These are phyloP conservation scores for Nitzschia sp. DNA, from an alignment of 108 stramenopile species.

Conservation along the genomic window DNA sequence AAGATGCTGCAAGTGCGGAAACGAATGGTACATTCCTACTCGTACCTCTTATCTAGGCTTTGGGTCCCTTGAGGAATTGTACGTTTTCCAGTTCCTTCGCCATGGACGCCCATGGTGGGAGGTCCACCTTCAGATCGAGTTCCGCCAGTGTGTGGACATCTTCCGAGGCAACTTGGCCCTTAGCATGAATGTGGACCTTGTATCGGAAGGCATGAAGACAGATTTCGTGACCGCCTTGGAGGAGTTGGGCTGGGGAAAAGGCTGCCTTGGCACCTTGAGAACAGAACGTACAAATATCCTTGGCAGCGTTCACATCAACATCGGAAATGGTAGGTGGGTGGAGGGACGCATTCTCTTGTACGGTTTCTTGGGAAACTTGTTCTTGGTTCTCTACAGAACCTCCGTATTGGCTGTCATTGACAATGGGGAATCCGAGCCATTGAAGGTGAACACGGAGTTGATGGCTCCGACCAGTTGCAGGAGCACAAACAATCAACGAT, in stretches of 20 bases:
- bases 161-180: neutral
- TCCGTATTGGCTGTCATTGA: constrained; percentile 82
- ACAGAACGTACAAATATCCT: constrained; percentile 48
- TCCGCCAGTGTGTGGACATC: neutral
- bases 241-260: constrained; percentile 64
- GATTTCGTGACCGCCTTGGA: constrained; percentile 68
- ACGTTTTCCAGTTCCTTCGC: neutral
- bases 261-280: constrained; percentile 36
- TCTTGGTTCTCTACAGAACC: constrained; percentile 16
- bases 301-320: constrained; percentile 40
- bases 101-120: constrained; percentile 25
- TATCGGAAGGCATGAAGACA: constrained; percentile 73
- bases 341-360: neutral
- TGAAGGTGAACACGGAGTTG: constrained; percentile 89
- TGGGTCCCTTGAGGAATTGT: too few species aligned
- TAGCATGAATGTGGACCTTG: constrained; percentile 14
- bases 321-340: constrained; percentile 27
- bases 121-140: constrained; percentile 24
- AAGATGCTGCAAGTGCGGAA: too few species aligned
- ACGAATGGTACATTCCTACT: too few species aligned
- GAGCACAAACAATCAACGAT: constrained; percentile 66
- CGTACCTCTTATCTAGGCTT: too few species aligned
- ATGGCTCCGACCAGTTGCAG: constrained; percentile 89
- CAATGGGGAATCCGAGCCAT: constrained; percentile 75
- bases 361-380: neutral